A percentile compares a stretch with the other conserved stretches of the same genome.
These are phyloP conservation scores for Neurospora discreta DNA, from an alignment of 495 filamentous ascomycete genomes.

Conservation along the genomic window DNA sequence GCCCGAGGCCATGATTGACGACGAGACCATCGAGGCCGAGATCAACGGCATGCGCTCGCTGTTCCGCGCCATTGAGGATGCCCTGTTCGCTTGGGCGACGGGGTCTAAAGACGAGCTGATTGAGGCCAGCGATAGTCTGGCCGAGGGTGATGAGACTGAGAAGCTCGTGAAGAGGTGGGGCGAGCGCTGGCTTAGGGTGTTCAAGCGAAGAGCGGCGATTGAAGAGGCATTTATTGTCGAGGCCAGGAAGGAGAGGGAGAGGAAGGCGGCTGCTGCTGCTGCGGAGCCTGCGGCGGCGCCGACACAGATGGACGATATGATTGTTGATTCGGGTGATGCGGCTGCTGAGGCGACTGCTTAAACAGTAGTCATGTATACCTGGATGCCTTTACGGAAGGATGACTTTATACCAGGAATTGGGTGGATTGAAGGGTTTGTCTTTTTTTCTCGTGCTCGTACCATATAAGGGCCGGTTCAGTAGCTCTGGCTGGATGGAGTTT, in stretches of 20 bases:
- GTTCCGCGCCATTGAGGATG: slow-evolving; percentile 72
- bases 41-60: slow-evolving; percentile 62
- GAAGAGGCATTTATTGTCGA: slow-evolving; percentile 57
- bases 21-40: slow-evolving; percentile 51
- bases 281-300: not conserved
- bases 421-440: not conserved
- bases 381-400: not conserved
- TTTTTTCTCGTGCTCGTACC: too few species aligned
- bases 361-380: not conserved
- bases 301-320: not conserved
- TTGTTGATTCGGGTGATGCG: not conserved
- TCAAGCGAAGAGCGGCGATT: slow-evolving; percentile 67
- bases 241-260: slow-evolving; percentile 19
- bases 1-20: slow-evolving; percentile 27
- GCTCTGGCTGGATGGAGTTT: too few species aligned
- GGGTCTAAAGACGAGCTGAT: slow-evolving; percentile 63
- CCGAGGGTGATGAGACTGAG: slow-evolving; percentile 44
- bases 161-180: slow-evolving; percentile 71
- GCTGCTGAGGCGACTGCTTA: not conserved
- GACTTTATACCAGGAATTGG: not conserved
- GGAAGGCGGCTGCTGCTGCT: slow-evolving; percentile 5
- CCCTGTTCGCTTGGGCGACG: slow-evolving; percentile 57
- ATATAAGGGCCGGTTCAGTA: too few species aligned
- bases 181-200: slow-evolving; percentile 74
- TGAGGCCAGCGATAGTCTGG: slow-evolving; percentile 35